Evolutionary conservation across 306 rosid genomes (phyloP), one percentile per base, ranked within the genome.

Genomic region (Elaeagnus macrophylla): DNA sequence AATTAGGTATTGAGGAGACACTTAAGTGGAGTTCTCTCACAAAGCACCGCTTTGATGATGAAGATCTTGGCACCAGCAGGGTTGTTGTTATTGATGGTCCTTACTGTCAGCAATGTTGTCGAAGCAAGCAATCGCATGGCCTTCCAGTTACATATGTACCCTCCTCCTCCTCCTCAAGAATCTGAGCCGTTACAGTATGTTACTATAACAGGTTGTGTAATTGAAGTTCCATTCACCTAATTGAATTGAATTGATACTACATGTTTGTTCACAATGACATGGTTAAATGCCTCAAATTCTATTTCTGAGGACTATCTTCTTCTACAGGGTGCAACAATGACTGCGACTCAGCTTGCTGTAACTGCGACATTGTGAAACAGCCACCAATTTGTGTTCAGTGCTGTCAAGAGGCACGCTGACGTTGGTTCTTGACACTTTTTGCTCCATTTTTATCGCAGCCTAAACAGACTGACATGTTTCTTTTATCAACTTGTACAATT

Each of bases 251-350:
- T 9, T 16, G 47, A 39, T 7, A 39, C 17, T 16, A 10, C 20
- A 45, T 45, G 49, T 9, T 14, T 45, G 14, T 6, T 11, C 48
- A 13, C 7, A 11, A n/a, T 6, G 15, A 44, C 14, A 7, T 11
- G 3, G 7, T 1, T 0, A 42, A 42, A 13, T 18, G 19, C 18
- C 17, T 19, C 5, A 59, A 35, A 10, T 9, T 59, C 48, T 37
- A 39, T 15, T n/a, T 4, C 46, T 39, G 18, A 35, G 19, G 36
- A 44, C 18, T 38, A 6, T 42, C 43, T 32, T 53, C 15, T 59
- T 73, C 13, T 76, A 67, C 71, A 86, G 95, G 97, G 75, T 91
- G 97, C 78, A 86, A 84, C 78, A 84, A 91, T 51, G 86, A 81
- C 61, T 82, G 91, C 41, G 84, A 81, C 56, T 74, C 83, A 6